Evolutionary conservation across 345 rosid species (phyloP).

Genomic region (Iberis pinnata): DNA sequence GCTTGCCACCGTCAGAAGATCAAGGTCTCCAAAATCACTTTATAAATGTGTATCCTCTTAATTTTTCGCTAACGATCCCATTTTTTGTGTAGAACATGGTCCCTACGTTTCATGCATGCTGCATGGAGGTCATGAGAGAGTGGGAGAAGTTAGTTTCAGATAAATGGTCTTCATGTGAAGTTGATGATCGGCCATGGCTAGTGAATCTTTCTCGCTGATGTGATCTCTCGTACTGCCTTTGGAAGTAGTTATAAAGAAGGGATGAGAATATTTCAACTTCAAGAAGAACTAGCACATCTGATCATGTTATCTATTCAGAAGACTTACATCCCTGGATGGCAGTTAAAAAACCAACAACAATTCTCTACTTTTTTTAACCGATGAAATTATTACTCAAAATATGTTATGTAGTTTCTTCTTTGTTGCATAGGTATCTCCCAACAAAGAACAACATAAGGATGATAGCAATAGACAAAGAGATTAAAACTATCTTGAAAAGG

Average conservation of each 20-base stretch:
- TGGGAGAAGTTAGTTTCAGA: conserved; percentile 18
- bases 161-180: conserved; percentile 21
- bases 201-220: conserved; percentile 28
- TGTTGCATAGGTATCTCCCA: conserved; percentile 35
- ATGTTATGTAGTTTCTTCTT: too few species aligned
- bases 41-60: background rate
- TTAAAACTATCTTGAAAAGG: conserved; percentile 23
- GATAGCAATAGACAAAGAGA: conserved; percentile 23
- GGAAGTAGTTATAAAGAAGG: conserved; percentile 36
- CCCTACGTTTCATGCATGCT: conserved; percentile 25
- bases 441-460: conserved; percentile 36
- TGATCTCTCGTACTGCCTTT: conserved; percentile 38
- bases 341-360: conserved; percentile 7
- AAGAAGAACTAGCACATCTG: conserved; percentile 17
- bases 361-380: background rate
- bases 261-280: conserved; percentile 29
- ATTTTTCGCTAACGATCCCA: too few species aligned
- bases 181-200: conserved; percentile 35
- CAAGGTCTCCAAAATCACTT: conserved; percentile 23
- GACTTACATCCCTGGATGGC: conserved; percentile 29
- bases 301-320: background rate
- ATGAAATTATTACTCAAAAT: too few species aligned
- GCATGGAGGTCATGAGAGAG: conserved; percentile 21
- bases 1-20: conserved; percentile 33
- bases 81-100: conserved; percentile 14